Conservation (phyloP, 2,329 filamentous ascomycete species). For the Beauveria caledonica region DNA sequence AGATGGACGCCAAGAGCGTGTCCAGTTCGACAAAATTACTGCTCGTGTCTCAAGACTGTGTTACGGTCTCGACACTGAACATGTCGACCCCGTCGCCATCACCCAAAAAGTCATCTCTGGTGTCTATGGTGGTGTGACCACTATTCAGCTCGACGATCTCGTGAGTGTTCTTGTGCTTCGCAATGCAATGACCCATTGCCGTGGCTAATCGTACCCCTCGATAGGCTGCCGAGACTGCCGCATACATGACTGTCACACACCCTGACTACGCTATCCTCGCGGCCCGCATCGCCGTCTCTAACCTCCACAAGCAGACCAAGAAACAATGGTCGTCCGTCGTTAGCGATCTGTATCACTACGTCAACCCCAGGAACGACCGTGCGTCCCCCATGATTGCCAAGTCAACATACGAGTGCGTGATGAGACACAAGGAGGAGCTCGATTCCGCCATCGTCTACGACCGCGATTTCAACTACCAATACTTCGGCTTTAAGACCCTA, state of each 20-base stretch:
- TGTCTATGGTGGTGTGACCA: constrained; percentile 97
- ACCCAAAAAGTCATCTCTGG: constrained; percentile 99
- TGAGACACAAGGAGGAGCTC: constrained; percentile 92
- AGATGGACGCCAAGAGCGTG: constrained; percentile 99
- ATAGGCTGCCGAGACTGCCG: constrained; percentile 94
- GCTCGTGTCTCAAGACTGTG: constrained; percentile 94
- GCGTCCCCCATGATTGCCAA: constrained; percentile 91
- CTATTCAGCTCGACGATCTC: constrained; percentile 90
- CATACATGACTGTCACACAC: constrained; percentile 99
- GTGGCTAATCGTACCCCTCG: not conserved
- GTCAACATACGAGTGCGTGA: constrained; percentile 82
- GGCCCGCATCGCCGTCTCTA: constrained; percentile 96
- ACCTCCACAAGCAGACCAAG: constrained; percentile 99
- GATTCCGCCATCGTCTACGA: constrained; percentile 99
- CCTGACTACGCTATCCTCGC: constrained; percentile 98
- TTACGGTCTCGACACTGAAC: constrained; percentile 89
- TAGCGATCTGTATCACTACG: constrained; percentile 86
- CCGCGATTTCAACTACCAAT: constrained; percentile 99
- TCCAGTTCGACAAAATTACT: constrained; percentile 99
- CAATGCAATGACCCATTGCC: too few species aligned
- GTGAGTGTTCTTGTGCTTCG: constrained; percentile 47
- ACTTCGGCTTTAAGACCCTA: constrained; percentile 98
- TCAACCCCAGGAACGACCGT: constrained; percentile 85
- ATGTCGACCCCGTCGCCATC: constrained; percentile 96
- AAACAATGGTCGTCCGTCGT: constrained; percentile 98